Conservation (phyloP, 1,139 yeast species). For the Hanseniaspora gamundiae region DNA sequence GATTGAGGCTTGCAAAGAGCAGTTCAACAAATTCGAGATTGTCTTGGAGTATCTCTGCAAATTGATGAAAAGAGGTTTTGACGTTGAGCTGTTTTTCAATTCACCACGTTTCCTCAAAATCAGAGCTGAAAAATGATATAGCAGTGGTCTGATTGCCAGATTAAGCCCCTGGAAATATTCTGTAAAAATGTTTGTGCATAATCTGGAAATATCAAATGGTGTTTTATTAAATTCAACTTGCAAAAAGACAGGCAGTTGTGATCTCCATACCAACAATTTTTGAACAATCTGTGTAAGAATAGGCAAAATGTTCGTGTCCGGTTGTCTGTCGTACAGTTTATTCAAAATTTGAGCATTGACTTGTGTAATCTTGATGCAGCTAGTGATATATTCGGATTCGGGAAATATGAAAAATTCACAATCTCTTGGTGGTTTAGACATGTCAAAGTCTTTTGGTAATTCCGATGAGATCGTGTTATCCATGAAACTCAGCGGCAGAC, state of each 20-base stretch:
- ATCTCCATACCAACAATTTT: constrained; percentile 60
- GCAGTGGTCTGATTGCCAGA: constrained; percentile 66
- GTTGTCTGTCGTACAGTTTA: constrained; percentile 64
- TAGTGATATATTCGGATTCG: constrained; percentile 65
- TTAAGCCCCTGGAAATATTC: constrained; percentile 82
- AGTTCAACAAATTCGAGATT: constrained; percentile 56
- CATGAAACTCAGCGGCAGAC: constrained; percentile 64
- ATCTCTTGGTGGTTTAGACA: constrained; percentile 41
- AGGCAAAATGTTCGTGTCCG: constrained; percentile 61
- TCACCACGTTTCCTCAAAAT: constrained; percentile 44
- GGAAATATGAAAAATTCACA: constrained; percentile 67
- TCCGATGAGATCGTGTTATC: constrained; percentile 73
- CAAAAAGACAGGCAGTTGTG: constrained; percentile 48
- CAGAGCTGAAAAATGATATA: constrained; percentile 68
- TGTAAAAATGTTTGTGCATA: constrained; percentile 68
- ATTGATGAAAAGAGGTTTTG: constrained; percentile 37
- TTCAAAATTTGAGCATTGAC: constrained; percentile 66
- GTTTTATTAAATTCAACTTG: constrained; percentile 50
- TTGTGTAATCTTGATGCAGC: constrained; percentile 71
- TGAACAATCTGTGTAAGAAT: constrained; percentile 62
- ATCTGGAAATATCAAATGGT: constrained; percentile 47
- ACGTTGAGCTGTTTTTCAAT: constrained; percentile 9
- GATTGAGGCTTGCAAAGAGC: constrained; percentile 75
- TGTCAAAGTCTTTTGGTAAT: constrained; percentile 60
- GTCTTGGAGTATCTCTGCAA: constrained; percentile 57